Conservation (phyloP, 2,329 filamentous ascomycete genomes). For the Venturia effusa region DNA sequence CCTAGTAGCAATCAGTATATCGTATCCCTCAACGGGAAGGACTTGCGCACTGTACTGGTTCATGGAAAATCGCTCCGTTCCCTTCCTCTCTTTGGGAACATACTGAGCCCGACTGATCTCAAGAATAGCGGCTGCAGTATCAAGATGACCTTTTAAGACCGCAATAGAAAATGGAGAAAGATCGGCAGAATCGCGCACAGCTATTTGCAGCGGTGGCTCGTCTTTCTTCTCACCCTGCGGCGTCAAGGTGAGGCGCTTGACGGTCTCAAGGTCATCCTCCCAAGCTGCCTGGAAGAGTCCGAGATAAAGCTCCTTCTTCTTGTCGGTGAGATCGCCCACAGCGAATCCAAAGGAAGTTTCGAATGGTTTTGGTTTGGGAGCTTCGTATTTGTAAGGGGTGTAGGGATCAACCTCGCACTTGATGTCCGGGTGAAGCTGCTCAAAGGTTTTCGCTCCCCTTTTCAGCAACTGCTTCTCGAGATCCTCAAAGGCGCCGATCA, state of each 20-base stretch:
- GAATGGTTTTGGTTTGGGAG: conserved; percentile 28
- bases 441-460: conserved; percentile 56
- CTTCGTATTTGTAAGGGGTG: conserved; percentile 16
- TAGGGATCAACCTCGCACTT: conserved; percentile 8
- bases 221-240: conserved; percentile 44
- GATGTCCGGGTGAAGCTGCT: conserved; percentile 48
- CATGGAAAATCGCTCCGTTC: conserved; percentile 30
- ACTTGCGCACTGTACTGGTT: background rate
- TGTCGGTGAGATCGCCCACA: conserved; percentile 39
- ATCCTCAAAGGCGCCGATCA: conserved; percentile 42
- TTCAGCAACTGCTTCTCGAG: conserved; percentile 45
- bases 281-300: conserved; percentile 65
- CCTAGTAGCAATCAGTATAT: background rate
- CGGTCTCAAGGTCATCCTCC: conserved; percentile 53
- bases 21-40: background rate
- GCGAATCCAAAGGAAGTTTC: conserved; percentile 41
- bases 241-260: conserved; percentile 53
- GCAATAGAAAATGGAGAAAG: conserved; percentile 59
- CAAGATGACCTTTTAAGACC: conserved; percentile 52
- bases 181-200: conserved; percentile 40
- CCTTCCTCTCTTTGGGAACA: conserved; percentile 42
- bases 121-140: conserved; percentile 54
- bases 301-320: conserved; percentile 48
- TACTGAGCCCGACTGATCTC: conserved; percentile 63
- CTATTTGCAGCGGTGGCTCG: conserved; percentile 52